A percentile compares a stretch with the other conserved stretches of the same genome.
Conservation (phyloP, 2,329 filamentous ascomycete genomes). For the Beauveria bassiana region DNA sequence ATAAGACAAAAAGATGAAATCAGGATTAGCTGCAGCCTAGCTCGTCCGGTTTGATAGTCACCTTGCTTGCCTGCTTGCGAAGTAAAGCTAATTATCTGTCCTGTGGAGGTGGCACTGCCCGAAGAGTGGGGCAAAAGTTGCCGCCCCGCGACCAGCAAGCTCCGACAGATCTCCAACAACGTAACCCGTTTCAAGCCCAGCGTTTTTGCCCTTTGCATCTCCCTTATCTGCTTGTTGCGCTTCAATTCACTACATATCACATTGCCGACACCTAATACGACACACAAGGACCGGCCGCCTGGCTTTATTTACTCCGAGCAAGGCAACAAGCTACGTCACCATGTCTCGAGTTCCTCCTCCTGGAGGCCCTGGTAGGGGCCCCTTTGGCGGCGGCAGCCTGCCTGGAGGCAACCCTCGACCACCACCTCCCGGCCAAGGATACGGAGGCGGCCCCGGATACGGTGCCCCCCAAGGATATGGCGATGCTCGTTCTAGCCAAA, state of each 20-base stretch:
- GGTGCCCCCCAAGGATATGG: constrained; percentile 14
- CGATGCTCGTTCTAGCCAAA: not conserved
- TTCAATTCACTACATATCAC: not conserved
- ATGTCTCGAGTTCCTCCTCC: constrained; percentile 13
- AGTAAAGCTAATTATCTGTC: not conserved
- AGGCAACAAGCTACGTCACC: not conserved
- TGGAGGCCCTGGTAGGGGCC: constrained; percentile 1
- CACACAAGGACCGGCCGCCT: not conserved
- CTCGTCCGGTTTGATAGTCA: not conserved
- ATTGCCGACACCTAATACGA: not conserved
- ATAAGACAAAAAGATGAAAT: not conserved
- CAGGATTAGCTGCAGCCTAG: not conserved
- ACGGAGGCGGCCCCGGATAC: constrained; percentile 12
- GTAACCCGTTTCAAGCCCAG: not conserved
- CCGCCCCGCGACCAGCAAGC: constrained; percentile 5
- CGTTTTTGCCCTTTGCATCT: not conserved
- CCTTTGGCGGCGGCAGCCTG: constrained; percentile 8
- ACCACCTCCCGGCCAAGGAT: constrained; percentile 12
- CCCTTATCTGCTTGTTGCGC: not conserved
- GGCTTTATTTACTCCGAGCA: not conserved
- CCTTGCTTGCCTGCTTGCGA: no score
- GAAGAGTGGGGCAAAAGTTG: constrained; percentile 6
- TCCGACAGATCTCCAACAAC: constrained; percentile 11
- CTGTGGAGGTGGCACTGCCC: constrained; percentile 1
- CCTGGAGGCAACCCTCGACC: constrained; percentile 10